These are phyloP conservation scores for Fusarium continuum DNA, from an alignment of 2,329 filamentous ascomycete species.

Conservation along the genomic window DNA sequence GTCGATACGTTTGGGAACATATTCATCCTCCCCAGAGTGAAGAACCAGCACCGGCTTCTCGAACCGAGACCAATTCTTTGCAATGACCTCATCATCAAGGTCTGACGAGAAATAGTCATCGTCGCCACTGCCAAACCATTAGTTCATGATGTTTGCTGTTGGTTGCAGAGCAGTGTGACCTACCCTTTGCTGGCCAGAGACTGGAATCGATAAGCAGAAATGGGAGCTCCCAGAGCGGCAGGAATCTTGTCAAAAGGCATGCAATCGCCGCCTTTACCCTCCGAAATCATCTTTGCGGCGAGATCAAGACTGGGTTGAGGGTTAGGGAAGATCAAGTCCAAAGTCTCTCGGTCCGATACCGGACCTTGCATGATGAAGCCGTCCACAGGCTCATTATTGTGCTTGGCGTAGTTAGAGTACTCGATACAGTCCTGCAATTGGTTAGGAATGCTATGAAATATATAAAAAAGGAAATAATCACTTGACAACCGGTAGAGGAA, in stretches of 20 bases:
- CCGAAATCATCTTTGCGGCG: conserved; percentile 64
- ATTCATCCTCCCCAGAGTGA: conserved; percentile 73
- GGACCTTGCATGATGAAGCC: conserved; percentile 84
- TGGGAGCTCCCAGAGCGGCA: conserved; percentile 52
- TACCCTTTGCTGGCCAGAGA: conserved; percentile 62
- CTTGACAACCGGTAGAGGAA: conserved; percentile 68
- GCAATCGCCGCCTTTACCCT: conserved; percentile 63
- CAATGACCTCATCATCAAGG: conserved; percentile 65
- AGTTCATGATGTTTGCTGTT: background rate
- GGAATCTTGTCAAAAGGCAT: conserved; percentile 61
- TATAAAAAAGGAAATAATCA: conserved; percentile 31
- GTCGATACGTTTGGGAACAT: conserved; percentile 66
- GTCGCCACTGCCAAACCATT: conserved; percentile 62
- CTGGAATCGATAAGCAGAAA: conserved; percentile 63
- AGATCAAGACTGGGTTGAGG: conserved; percentile 57
- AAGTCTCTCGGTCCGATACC: conserved; percentile 77
- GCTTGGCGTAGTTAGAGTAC: conserved; percentile 57
- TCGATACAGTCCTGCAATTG: conserved; percentile 63
- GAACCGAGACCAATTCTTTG: conserved; percentile 72
- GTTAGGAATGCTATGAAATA: background rate
- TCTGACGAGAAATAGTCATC: conserved; percentile 93
- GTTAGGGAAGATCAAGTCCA: conserved; percentile 57
- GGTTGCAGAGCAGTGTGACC: conserved; percentile 35
- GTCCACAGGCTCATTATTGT: conserved; percentile 65
- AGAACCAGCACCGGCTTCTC: conserved; percentile 69